These are phyloP conservation scores for Curvularia spicifera DNA, from an alignment of 2,329 filamentous ascomycete species.

Conservation along the genomic window DNA sequence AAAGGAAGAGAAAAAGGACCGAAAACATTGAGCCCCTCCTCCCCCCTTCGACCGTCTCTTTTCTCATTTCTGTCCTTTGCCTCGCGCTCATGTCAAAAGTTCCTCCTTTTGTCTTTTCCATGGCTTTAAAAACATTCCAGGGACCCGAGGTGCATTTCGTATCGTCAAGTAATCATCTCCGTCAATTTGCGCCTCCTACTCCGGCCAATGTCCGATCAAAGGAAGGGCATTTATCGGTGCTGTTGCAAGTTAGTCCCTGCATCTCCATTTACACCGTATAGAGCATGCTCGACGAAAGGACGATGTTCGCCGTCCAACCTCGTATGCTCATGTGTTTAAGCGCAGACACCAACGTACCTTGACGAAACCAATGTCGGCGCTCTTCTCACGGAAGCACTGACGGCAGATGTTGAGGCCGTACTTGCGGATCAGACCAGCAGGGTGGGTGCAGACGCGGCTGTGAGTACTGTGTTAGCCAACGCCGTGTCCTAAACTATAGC, in stretches of 20 bases:
- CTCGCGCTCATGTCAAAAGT: constrained; percentile 4
- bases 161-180: constrained; percentile 41
- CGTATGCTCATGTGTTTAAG: too few relatives aligned
- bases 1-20: not conserved
- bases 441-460: constrained; percentile 89
- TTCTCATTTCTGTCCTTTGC: not conserved
- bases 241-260: constrained; percentile 11
- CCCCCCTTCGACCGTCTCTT: not conserved
- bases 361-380: constrained; percentile 70
- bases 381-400: constrained; percentile 75
- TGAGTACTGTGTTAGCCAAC: constrained; percentile 39
- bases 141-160: constrained; percentile 25
- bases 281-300: not conserved
- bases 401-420: constrained; percentile 90
- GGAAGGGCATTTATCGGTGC: constrained; percentile 44
- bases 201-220: constrained; percentile 25
- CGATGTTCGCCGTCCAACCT: too few relatives aligned
- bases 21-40: not conserved
- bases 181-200: constrained; percentile 39
- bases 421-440: constrained; percentile 99
- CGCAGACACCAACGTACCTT: constrained; percentile 58
- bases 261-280: not conserved
- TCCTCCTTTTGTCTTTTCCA: not conserved
- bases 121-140: constrained; percentile 2
- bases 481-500: constrained; percentile 1